Evolutionary conservation across 257 asterid species (phyloP).

Genomic region (Eucommia ulmoides): DNA sequence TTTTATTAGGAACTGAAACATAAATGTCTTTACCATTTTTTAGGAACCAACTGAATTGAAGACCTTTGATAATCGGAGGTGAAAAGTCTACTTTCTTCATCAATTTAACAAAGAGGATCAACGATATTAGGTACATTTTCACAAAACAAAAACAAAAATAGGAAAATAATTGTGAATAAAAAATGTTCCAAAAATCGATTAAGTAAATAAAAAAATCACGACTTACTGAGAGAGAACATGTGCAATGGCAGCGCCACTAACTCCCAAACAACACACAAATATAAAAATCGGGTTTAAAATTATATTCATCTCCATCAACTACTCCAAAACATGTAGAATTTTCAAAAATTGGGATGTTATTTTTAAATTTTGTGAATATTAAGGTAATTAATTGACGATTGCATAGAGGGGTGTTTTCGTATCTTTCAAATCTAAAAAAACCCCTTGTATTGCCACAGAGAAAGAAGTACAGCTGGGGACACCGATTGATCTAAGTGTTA

Average conservation of each 20-base stretch:
- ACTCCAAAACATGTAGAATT: conserved; percentile 1
- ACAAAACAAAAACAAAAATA: not conserved
- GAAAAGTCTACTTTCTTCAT: conserved; percentile 57
- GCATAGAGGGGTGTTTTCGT: conserved; percentile 85
- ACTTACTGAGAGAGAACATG: conserved; percentile 92
- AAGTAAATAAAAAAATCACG: not conserved
- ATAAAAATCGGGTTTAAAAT: conserved; percentile 82
- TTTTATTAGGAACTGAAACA: too few relatives aligned
- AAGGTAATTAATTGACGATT: conserved; percentile 34
- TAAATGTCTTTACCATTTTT: conserved; percentile 64
- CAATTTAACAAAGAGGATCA: conserved; percentile 49
- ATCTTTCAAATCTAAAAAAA: conserved; percentile 87
- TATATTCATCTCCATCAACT: conserved; percentile 83
- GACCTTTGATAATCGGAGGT: conserved; percentile 58
- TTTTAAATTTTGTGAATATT: not conserved
- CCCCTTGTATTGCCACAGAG: conserved; percentile 95
- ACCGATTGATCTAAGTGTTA: conserved; percentile 70
- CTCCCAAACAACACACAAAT: conserved; percentile 63
- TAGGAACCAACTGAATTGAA: conserved; percentile 70
- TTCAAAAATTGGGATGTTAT: not conserved
- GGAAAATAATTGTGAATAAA: not conserved
- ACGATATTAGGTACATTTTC: conserved; percentile 59
- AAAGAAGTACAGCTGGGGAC: conserved; percentile 95
- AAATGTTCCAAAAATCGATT: not conserved
- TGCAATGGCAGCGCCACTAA: conserved; percentile 94